Evolutionary conservation across 148 eudicot genomes (phyloP), one percentile per base, ranked within the genome.

Genomic region (Diospyros kaki): DNA sequence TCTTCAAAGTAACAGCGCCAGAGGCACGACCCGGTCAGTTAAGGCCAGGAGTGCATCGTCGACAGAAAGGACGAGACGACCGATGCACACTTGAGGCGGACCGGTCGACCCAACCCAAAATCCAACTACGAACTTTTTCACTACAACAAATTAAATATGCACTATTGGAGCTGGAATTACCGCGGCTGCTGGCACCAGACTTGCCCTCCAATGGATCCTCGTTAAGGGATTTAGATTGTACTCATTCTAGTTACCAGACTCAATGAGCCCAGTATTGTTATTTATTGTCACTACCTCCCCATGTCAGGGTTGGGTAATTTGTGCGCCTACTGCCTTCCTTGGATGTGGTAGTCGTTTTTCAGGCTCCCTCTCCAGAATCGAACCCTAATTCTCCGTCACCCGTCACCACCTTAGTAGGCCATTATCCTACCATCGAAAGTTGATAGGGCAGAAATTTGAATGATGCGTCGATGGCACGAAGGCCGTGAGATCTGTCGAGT

Each of bases 241-340:
- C 52, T 48, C 52, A 48, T 48, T 48, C 52, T 48, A 48, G 7
- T 48, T 48, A 48, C 52, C 7, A 48, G 52, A 48, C 52, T 48
- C 7, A 48, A 48, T 48, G 52, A 48, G 52, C 52, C 4, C 7
- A 7, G 4, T 51, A 69, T 69, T 69, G 58, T 69, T 69, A 69
- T 69, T 69, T 69, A 69, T 69, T 51, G 58, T 69, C 58, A 69
- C 72, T 69, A 69, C 72, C 72, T 50, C 58, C 42, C 41, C 58
- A 2, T 69, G 72, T 69, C 58, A 69, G 41, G 72, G 51, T 69
- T 69, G 58, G 72, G 72, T 51, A 69, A 69, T 69, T 69, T 69
- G 72, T 58, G 28, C 9, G 72, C 59, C 40, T 43, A 38, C 42
- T 69, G 41, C 58, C 72, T 69, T 69, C 72, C 72, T 69, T 69